phyloP scores from a whole-genome alignment of 1,284 basidiomycete genomes.

The Cerrena zonata region DNA sequence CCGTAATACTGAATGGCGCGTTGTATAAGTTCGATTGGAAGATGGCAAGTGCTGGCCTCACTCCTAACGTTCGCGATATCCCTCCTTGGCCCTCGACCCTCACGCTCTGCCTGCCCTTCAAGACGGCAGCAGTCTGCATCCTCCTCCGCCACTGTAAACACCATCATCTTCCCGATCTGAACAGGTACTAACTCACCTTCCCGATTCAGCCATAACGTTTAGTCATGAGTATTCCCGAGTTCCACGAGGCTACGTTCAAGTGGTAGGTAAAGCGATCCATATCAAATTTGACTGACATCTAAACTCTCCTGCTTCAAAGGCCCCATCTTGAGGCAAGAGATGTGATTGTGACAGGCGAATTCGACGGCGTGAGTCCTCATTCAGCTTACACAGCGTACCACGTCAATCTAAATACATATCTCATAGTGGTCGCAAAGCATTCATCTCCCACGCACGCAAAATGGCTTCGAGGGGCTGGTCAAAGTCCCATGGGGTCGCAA shows the following conservation, averaged over 20 bases:
- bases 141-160: background rate
- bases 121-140: background rate
- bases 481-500: constrained; percentile 59
- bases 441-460: constrained; percentile 44
- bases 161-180: background rate
- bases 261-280: constrained; percentile 33
- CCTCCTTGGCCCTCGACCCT: background rate
- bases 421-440: constrained; percentile 62
- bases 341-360: constrained; percentile 70
- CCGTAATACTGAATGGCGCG: background rate
- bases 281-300: background rate
- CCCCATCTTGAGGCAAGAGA: constrained; percentile 49
- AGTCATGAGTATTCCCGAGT: constrained; percentile 13
- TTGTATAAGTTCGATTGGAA: constrained; percentile 1
- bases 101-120: background rate
- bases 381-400: background rate
- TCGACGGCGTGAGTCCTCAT: constrained; percentile 59
- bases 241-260: constrained; percentile 35
- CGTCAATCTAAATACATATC: constrained; percentile 3
- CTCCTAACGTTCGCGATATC: constrained; percentile 2
- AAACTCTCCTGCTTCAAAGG: constrained; percentile 31
- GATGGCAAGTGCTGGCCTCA: background rate
- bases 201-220: background rate
- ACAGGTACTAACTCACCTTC: background rate
- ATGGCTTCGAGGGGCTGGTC: constrained; percentile 53